Percentiles rank a stretch among this genome's conserved stretches.
These are phyloP conservation scores for Yarrowia sp. DNA, from an alignment of 805 yeast species.

Conservation along the genomic window DNA sequence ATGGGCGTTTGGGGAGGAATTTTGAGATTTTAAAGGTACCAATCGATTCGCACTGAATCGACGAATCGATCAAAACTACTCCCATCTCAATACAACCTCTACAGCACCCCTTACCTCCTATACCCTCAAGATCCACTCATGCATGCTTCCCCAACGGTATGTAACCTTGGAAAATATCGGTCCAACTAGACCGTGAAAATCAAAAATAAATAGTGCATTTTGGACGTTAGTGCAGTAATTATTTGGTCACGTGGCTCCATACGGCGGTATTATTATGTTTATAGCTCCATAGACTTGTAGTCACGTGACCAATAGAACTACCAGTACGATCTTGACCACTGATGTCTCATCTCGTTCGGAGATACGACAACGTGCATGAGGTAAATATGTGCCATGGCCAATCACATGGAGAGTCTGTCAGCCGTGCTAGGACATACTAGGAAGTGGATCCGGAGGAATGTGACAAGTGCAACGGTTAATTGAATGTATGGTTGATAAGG, in stretches of 20 bases:
- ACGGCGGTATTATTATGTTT: too few relatives aligned
- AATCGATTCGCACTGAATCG: neutral
- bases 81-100: neutral
- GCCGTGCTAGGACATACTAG: neutral
- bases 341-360: neutral
- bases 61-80: neutral
- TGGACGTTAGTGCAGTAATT: neutral
- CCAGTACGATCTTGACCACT: too few relatives aligned
- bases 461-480: too few relatives aligned
- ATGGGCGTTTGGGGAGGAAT: neutral
- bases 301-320: neutral
- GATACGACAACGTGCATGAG: slow-evolving; percentile 3
- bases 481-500: too few relatives aligned
- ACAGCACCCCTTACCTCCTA: too few relatives aligned
- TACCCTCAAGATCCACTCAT: neutral
- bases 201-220: neutral
- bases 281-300: too few relatives aligned
- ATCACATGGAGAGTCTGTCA: neutral
- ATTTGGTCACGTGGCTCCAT: neutral
- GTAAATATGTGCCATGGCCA: neutral
- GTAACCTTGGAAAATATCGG: neutral
- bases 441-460: neutral
- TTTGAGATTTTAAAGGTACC: neutral
- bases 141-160: slow-evolving; percentile 6
- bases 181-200: too few relatives aligned